Evolutionary conservation across 805 yeast species (phyloP), one percentile per base, ranked within the genome.

Genomic region (Kazachstania martiniae): DNA sequence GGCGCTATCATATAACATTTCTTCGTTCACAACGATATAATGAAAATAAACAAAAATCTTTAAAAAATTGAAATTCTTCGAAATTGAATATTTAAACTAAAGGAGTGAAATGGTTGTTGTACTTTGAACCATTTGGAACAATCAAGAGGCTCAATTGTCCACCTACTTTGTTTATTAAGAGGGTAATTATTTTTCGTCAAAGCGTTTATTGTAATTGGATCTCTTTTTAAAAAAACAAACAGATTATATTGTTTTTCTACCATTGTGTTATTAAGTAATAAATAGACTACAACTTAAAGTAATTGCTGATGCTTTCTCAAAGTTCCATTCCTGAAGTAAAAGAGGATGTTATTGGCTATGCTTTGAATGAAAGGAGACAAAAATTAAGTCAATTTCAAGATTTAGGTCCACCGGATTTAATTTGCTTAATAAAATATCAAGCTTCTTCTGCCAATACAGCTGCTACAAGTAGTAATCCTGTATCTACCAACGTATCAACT

Each of bases 391-490:
- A 70, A 25, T 73, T 79, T 38, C 62, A 56, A 33, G 87, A 80
- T 39, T 54, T 82, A 35, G 93, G 93, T 9, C 82, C 86, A 8
- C 82, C 79, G 25, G 85, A 72, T 56, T 58, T 71, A 53, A 71
- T 74, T 35, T 51, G 56, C 3, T 21, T 56, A 34, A 42, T 51
- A 25, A 56, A 59, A 56, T 41, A 64, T 48, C 28, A 48, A 10
- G 51, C 49, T 9, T 45, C 54, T 2, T 44, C 53, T 18, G 27
- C 43, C 32, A 32, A 31, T 10, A 12, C 34, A 5, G n/a, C n/a
- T n/a, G 27, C 34, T 10, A 22, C 35, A 21, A 31, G 35, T 5
- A 23, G 29, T 19, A 18, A 23, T 8, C 27, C 36, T 19, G 10
- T 8, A 8, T 19, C 21, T 19, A 30, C 32, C 9, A 17, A 35